phyloP scores from a whole-genome alignment of 169 alveolate species.

The Plasmodium sp. region DNA sequence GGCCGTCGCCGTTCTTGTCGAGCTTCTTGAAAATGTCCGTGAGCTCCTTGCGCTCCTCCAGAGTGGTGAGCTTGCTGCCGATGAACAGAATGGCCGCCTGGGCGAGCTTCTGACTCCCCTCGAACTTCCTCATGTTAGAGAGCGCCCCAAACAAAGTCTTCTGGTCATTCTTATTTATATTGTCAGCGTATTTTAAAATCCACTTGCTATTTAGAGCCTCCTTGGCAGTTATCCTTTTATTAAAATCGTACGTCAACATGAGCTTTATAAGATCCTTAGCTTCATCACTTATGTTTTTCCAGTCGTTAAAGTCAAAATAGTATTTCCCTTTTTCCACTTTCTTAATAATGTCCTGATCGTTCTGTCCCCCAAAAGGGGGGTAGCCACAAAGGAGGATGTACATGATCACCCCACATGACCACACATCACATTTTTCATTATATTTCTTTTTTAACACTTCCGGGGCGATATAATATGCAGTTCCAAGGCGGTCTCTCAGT shows the following conservation, averaged over 20 bases:
- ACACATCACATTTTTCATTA: conserved; percentile 92
- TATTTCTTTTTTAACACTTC: conserved; percentile 89
- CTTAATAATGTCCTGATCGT: conserved; percentile 91
- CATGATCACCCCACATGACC: conserved; percentile 93
- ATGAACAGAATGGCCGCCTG: conserved; percentile 91
- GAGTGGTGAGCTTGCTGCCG: conserved; percentile 89
- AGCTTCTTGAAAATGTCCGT: conserved; percentile 89
- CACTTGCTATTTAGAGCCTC: conserved; percentile 93
- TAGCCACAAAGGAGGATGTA: conserved; percentile 89
- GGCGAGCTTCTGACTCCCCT: conserved; percentile 88
- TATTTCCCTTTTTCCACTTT: conserved; percentile 91
- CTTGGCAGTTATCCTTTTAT: conserved; percentile 91
- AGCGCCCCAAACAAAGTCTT: conserved; percentile 85
- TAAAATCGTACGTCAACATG: conserved; percentile 90
- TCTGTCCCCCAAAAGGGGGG: conserved; percentile 94
- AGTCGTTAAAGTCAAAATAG: conserved; percentile 82
- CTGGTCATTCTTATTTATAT: conserved; percentile 80
- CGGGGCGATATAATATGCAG: conserved; percentile 92
- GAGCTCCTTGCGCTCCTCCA: conserved; percentile 90
- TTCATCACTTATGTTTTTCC: conserved; percentile 90
- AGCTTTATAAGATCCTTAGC: conserved; percentile 93
- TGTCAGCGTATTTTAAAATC: conserved; percentile 85
- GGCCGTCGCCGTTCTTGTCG: conserved; percentile 93
- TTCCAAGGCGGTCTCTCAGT: conserved; percentile 90
- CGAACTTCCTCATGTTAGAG: conserved; percentile 88